Conservation (phyloP, 1,284 basidiomycete species). For the Pascua guehoae region DNA sequence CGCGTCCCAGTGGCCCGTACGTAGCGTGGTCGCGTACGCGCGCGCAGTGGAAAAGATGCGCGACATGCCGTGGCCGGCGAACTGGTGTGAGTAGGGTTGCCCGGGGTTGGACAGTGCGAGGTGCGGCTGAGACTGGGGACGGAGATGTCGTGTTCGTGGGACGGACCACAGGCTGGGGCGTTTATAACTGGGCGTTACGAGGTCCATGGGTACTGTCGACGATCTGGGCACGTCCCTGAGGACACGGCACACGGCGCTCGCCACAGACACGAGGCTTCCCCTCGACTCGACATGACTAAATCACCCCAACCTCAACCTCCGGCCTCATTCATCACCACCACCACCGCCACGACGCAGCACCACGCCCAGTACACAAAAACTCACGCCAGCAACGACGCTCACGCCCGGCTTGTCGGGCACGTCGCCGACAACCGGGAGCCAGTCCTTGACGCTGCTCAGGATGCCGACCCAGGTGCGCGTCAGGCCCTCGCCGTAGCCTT, state of each 20-base stretch:
- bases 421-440: constrained; percentile 28
- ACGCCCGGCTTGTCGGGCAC: constrained; percentile 25
- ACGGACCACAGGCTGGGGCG: no score
- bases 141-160: no score
- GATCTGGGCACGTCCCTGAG: no score
- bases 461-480: constrained; percentile 28
- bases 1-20: constrained; percentile 20
- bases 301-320: neutral
- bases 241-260: no score
- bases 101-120: no score
- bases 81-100: constrained; percentile 8
- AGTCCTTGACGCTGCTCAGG: constrained; percentile 21
- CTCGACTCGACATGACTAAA: no score
- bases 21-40: constrained; percentile 18
- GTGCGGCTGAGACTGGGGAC: no score
- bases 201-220: no score
- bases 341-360: neutral
- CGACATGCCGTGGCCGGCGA: constrained; percentile 25
- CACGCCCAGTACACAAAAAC: neutral
- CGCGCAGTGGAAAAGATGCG: constrained; percentile 24
- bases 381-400: constrained; percentile 18
- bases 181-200: no score
- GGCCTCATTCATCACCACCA: no score
- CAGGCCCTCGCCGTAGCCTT: constrained; percentile 26
- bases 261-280: no score